Evolutionary conservation across 2,329 filamentous ascomycete genomes (phyloP), one percentile per base, ranked within the genome.

Genomic region (Graphilbum fragrans): DNA sequence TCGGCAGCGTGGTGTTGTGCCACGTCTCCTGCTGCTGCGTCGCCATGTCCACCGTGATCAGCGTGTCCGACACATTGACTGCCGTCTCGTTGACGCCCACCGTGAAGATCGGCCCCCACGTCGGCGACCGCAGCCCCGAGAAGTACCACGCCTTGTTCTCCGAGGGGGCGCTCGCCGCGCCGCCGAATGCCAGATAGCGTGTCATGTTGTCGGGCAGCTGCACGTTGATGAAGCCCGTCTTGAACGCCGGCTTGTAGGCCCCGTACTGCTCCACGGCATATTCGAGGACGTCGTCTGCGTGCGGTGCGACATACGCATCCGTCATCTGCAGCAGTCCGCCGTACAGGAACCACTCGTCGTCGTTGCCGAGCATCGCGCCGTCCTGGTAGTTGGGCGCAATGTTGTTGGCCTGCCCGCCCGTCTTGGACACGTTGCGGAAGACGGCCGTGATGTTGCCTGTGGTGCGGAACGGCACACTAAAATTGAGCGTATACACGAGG

Each of bases 141-240:
- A 86, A 82, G 50, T 85, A 85, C 63, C 76, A 86, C 0, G 77
- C 79, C 49, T 77, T 68, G 47, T 83, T 79, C 55, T 86, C 81
- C 0, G 79, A 83, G 0, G 80, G 80, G 0, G 73, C 76, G 35
- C 65, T 82, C 11, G 68, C 77, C 1, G 68, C 70, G 2, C 71
- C 81, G 17, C 82, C 81, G 47, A 72, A 76, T 0, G 78, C 72
- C 19, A 85, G 50, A 50, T 81, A 83, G 38, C 72, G 65, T 18
- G 72, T 82, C 5, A 81, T 54, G 7, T 52, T 56, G 4, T 58
- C 47, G 2, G 66, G 55, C 1, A 81, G 61, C 1, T 53, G 50
- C 1, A 52, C 53, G 9, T 58, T 49, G 3, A 59, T 29, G 45
- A 74, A 76, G 0, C 67, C 65, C 0, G 61, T 52, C 1, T 47